A percentile compares a stretch with the other conserved stretches of the same genome.
These are phyloP conservation scores for Urostyla sp. DNA, from an alignment of 73 alveolate genomes.

Conservation along the genomic window DNA sequence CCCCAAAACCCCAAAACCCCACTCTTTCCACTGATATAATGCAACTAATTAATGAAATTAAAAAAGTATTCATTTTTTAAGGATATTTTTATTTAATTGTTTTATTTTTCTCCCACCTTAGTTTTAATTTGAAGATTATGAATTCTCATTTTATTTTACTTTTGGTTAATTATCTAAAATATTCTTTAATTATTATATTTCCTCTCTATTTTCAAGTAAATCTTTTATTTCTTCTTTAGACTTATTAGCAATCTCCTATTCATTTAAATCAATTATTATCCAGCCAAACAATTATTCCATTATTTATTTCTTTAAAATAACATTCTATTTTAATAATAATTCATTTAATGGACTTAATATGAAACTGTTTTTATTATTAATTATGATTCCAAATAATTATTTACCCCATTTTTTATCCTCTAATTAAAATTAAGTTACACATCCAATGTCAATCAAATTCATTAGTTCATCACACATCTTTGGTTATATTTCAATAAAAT, in stretches of 20 bases:
- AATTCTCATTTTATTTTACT: too few relatives aligned
- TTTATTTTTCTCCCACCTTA: too few relatives aligned
- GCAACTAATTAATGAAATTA: too few relatives aligned
- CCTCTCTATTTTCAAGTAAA: neutral
- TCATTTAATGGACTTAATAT: neutral
- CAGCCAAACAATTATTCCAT: slow-evolving; percentile 37
- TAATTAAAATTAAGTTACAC: neutral
- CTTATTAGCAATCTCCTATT: neutral
- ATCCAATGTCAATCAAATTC: slow-evolving; percentile 37
- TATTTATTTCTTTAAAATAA: slow-evolving; percentile 35
- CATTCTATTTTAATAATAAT: slow-evolving; percentile 19
- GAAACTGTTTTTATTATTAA: slow-evolving; percentile 35
- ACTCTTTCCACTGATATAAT: too few relatives aligned
- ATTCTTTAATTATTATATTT: neutral
- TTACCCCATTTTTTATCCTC: neutral
- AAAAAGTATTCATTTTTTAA: too few relatives aligned
- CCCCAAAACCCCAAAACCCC: too few relatives aligned
- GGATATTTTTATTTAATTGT: too few relatives aligned
- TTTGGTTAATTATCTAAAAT: too few relatives aligned
- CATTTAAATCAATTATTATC: slow-evolving; percentile 13
- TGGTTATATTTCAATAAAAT: slow-evolving; percentile 10
- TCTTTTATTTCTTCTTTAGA: neutral
- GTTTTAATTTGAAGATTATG: too few relatives aligned
- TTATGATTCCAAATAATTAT: neutral
- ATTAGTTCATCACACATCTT: slow-evolving; percentile 48